Percentiles rank a stretch among this genome's conserved stretches.
These are phyloP conservation scores for Plantago lanceolata DNA, from an alignment of 305 asterid genomes.

Conservation along the genomic window DNA sequence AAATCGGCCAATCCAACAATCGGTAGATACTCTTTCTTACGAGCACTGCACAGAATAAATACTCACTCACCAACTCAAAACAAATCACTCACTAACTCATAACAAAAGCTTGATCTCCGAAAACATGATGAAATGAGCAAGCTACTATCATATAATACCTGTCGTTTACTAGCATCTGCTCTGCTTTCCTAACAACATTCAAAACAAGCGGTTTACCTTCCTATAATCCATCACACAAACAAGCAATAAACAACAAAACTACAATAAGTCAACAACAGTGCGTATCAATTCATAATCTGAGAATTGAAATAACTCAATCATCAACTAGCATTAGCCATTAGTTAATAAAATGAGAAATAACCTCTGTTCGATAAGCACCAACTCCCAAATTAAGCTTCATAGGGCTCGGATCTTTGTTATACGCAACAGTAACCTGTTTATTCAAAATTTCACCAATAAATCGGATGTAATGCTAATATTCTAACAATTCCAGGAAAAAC, in stretches of 20 bases:
- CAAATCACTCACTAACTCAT: constrained; percentile 14
- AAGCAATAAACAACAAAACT: constrained; percentile 12
- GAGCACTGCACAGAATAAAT: constrained; percentile 50
- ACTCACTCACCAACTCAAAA: constrained; percentile 14
- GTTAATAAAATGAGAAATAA: constrained; percentile 14
- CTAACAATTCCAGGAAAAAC: not conserved
- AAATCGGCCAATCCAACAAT: constrained; percentile 90
- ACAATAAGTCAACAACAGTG: not conserved
- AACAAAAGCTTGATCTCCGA: constrained; percentile 11
- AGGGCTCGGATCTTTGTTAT: constrained; percentile 79
- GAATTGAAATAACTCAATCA: not conserved
- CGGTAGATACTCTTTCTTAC: constrained; percentile 92
- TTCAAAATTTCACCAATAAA: constrained; percentile 3
- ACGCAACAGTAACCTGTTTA: constrained; percentile 83
- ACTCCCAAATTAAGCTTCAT: constrained; percentile 90
- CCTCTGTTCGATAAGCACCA: constrained; percentile 98
- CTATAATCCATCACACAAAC: constrained; percentile 30
- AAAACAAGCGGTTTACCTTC: constrained; percentile 97
- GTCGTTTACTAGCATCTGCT: constrained; percentile 71
- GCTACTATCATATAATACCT: constrained; percentile 36
- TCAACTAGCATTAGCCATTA: not conserved
- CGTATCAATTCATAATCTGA: too few species aligned
- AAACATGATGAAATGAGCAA: not conserved
- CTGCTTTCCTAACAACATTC: constrained; percentile 89
- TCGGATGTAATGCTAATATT: not conserved